Percentiles rank a stretch among this genome's conserved stretches.
Evolutionary conservation across 2,329 filamentous ascomycete species (phyloP).

Genomic region (Fusarium sp.): DNA sequence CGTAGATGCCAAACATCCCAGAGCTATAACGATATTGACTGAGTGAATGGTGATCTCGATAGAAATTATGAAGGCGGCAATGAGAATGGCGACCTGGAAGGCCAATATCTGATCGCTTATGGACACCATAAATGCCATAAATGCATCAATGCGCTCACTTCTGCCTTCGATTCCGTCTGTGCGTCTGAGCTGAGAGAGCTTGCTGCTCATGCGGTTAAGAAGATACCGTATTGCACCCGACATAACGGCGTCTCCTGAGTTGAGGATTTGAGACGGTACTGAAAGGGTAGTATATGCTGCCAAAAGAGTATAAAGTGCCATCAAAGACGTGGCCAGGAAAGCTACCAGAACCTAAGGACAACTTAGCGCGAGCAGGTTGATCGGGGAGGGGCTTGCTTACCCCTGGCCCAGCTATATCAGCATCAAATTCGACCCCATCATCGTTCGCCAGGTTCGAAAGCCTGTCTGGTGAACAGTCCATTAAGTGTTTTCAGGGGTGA

Average conservation of each 20-base stretch:
- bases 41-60: constrained; percentile 15
- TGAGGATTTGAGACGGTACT: neutral
- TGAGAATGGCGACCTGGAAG: neutral
- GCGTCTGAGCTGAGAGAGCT: neutral
- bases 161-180: neutral
- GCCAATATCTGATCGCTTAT: constrained; percentile 13
- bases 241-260: neutral
- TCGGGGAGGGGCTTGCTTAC: neutral
- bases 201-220: accelerated
- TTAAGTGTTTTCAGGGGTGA: neutral
- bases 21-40: constrained; percentile 1
- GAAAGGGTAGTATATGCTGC: neutral
- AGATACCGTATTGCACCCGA: neutral
- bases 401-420: constrained; percentile 15
- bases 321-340: constrained; percentile 1
- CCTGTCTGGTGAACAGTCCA: neutral
- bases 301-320: neutral
- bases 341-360: neutral
- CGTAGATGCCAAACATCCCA: neutral
- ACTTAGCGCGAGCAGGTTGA: neutral
- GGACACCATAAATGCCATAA: constrained; percentile 5
- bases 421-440: neutral
- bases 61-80: neutral
- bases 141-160: neutral
- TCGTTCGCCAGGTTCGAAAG: accelerated